phyloP scores from a whole-genome alignment of 257 asterid species.

The Rhazya stricta region DNA sequence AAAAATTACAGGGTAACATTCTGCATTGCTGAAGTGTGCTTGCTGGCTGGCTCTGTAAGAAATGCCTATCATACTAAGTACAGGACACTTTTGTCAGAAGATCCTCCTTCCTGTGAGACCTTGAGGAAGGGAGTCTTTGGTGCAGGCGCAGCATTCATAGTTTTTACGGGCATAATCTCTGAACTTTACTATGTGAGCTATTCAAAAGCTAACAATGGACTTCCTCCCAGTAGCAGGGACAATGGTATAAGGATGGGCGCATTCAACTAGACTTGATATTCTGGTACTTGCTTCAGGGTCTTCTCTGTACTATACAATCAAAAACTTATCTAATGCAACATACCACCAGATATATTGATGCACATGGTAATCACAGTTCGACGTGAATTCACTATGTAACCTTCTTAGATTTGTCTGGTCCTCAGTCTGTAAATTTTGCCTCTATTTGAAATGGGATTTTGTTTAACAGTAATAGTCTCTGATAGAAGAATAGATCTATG shows the following conservation, averaged over 20 bases:
- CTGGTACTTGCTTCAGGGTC: background rate
- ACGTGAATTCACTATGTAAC: background rate
- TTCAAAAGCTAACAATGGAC: conserved; percentile 48
- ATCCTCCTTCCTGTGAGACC: conserved; percentile 71
- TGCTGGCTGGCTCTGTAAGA: conserved; percentile 67
- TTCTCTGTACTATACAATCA: background rate
- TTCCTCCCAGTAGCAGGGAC: conserved; percentile 35
- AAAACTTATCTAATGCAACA: background rate
- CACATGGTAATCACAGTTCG: background rate
- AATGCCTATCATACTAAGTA: conserved; percentile 79
- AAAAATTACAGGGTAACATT: conserved; percentile 53
- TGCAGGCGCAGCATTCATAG: conserved; percentile 76
- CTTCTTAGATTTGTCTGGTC: conserved; percentile 1
- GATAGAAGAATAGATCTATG: background rate
- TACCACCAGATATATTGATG: background rate
- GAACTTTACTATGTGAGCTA: conserved; percentile 59
- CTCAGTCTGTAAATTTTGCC: background rate
- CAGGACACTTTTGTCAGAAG: conserved; percentile 33
- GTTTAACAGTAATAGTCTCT: background rate
- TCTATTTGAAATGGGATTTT: background rate
- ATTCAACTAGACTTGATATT: conserved; percentile 8
- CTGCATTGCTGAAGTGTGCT: conserved; percentile 65
- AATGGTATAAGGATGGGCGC: conserved; percentile 76
- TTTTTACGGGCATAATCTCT: conserved; percentile 65
- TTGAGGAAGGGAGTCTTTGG: conserved; percentile 82